Conservation (phyloP, 768 basidiomycete genomes). For the Psilocybe tampanensis region DNA sequence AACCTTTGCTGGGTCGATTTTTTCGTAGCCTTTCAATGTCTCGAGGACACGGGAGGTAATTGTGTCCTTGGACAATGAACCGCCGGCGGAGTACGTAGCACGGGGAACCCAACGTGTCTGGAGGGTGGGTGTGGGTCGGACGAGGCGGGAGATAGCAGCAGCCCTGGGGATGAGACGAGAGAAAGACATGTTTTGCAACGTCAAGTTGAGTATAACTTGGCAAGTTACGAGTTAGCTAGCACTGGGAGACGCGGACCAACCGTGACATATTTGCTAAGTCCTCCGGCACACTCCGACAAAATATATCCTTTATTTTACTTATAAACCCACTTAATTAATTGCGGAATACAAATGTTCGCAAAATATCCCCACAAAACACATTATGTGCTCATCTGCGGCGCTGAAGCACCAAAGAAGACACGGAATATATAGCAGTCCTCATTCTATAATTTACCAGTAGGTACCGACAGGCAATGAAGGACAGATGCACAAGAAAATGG, state of each 20-base stretch:
- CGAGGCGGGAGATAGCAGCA: slow-evolving; percentile 42
- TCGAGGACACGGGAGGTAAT: slow-evolving; percentile 80
- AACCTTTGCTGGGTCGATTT: slow-evolving; percentile 79
- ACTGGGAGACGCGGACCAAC: slow-evolving; percentile 16
- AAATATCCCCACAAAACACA: background rate
- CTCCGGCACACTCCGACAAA: slow-evolving; percentile 18
- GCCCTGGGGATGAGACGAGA: slow-evolving; percentile 52
- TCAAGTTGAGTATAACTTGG: background rate
- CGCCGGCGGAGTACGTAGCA: slow-evolving; percentile 66
- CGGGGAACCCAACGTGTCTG: slow-evolving; percentile 42
- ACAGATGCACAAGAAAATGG: background rate
- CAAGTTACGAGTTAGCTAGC: slow-evolving; percentile 1
- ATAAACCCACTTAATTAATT: slow-evolving; percentile 1
- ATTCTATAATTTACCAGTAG: background rate
- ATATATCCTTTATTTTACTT: slow-evolving; percentile 9
- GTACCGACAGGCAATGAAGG: background rate
- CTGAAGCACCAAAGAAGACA: background rate
- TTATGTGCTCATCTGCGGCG: background rate
- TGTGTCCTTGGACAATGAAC: slow-evolving; percentile 63
- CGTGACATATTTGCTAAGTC: slow-evolving; percentile 15
- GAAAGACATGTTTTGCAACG: slow-evolving; percentile 49
- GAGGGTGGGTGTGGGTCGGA: slow-evolving; percentile 34
- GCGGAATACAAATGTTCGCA: slow-evolving; percentile 1
- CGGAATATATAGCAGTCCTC: background rate
- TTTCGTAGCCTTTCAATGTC: slow-evolving; percentile 87